Conservation (phyloP, 345 rosid genomes). For the Gossypium anomalum region DNA sequence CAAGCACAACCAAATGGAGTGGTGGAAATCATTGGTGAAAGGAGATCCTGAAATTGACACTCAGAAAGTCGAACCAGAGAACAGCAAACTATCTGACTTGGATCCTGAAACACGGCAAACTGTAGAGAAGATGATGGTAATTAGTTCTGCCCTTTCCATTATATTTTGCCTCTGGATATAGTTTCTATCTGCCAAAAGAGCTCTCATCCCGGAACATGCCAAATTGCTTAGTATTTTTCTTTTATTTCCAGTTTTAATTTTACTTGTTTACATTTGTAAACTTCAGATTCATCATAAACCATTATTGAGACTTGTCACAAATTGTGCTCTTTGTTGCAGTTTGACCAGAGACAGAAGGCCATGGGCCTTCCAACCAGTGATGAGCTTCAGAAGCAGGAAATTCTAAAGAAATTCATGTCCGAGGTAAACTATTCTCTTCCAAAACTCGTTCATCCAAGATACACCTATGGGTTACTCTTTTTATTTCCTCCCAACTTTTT, state of each 20-base stretch:
- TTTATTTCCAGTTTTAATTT: background rate
- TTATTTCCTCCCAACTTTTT: background rate
- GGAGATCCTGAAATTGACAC: slow-evolving; percentile 89
- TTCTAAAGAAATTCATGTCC: slow-evolving; percentile 84
- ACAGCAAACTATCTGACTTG: slow-evolving; percentile 72
- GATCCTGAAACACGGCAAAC: slow-evolving; percentile 74
- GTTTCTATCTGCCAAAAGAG: background rate
- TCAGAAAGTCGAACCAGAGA: slow-evolving; percentile 93
- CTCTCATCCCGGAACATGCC: background rate
- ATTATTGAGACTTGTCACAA: background rate
- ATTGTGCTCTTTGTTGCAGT: slow-evolving; percentile 36
- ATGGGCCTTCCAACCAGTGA: slow-evolving; percentile 93
- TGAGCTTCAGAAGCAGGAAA: slow-evolving; percentile 78
- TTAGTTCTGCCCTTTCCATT: background rate
- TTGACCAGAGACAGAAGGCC: slow-evolving; percentile 85
- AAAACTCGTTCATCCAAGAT: background rate
- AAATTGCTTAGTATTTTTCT: background rate
- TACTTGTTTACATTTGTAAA: background rate
- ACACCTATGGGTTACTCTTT: too few relatives aligned
- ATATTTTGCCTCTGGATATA: background rate
- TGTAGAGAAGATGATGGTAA: slow-evolving; percentile 96
- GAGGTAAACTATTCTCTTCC: slow-evolving; percentile 37
- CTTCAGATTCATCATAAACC: background rate
- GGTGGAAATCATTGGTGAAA: slow-evolving; percentile 85
- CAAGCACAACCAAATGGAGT: slow-evolving; percentile 84